Evolutionary conservation across 495 filamentous ascomycete species (phyloP).

Genomic region (Tuber indicum): DNA sequence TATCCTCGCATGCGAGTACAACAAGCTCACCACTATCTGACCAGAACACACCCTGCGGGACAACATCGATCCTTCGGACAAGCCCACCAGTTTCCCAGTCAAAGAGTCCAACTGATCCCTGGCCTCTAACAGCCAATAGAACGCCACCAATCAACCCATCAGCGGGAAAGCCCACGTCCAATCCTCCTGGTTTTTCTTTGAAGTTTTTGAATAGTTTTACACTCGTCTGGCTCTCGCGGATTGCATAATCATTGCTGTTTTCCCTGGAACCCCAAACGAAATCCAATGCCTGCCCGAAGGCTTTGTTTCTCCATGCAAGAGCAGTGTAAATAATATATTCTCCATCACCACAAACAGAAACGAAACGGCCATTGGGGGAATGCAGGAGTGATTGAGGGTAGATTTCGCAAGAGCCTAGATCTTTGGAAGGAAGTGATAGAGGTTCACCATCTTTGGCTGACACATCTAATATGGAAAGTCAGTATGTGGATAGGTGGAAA

Average conservation of each 20-base stretch:
- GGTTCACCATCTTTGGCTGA: slow-evolving; percentile 80
- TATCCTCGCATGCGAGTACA: slow-evolving; percentile 86
- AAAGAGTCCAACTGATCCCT: slow-evolving; percentile 89
- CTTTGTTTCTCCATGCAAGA: slow-evolving; percentile 94
- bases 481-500: background rate
- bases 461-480: slow-evolving; percentile 50
- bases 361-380: slow-evolving; percentile 95
- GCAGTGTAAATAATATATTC: slow-evolving; percentile 99
- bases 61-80: slow-evolving; percentile 91
- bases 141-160: slow-evolving; percentile 87
- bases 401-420: slow-evolving; percentile 89
- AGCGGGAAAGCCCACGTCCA: slow-evolving; percentile 93
- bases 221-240: slow-evolving; percentile 84
- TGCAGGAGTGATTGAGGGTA: slow-evolving; percentile 92
- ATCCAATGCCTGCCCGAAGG: slow-evolving; percentile 88
- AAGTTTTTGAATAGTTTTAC: slow-evolving; percentile 98
- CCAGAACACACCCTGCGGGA: slow-evolving; percentile 81
- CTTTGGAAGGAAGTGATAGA: slow-evolving; percentile 80
- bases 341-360: slow-evolving; percentile 93
- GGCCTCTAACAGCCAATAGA: slow-evolving; percentile 88
- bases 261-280: slow-evolving; percentile 98
- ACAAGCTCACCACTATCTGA: slow-evolving; percentile 93
- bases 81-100: slow-evolving; percentile 89
- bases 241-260: slow-evolving; percentile 97
- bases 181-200: slow-evolving; percentile 77